Evolutionary conservation across 257 asterid species (phyloP).

Genomic region (Verbascum thapsus): DNA sequence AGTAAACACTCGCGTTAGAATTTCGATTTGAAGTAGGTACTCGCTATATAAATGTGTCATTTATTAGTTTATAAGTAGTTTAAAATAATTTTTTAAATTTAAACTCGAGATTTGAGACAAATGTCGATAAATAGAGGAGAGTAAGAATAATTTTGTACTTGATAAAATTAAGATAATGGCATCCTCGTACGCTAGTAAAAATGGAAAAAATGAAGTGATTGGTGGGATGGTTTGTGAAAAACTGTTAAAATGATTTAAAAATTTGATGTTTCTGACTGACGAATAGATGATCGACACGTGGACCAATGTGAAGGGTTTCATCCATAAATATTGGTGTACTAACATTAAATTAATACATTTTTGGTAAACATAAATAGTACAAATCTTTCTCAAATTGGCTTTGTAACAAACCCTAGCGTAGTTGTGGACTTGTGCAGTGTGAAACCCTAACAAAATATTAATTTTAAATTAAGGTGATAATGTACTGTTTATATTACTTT

Average conservation of each 20-base stretch:
- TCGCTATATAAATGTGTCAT: too few species aligned
- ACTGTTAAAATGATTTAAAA: constrained; percentile 19
- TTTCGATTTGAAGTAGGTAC: too few species aligned
- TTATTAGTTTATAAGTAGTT: too few species aligned
- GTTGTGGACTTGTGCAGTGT: constrained; percentile 17
- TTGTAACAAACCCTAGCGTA: constrained; percentile 26
- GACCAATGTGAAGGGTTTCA: not conserved
- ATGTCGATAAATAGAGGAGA: not conserved
- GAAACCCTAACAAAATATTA: constrained; percentile 7
- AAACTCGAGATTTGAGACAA: not conserved
- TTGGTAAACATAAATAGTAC: not conserved
- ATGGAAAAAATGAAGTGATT: too few species aligned
- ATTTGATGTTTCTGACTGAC: constrained; percentile 34
- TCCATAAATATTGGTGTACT: constrained; percentile 20
- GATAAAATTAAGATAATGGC: constrained; percentile 12
- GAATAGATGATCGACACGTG: constrained; percentile 39
- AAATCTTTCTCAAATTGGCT: constrained; percentile 10
- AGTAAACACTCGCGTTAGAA: not conserved
- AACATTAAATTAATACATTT: not conserved
- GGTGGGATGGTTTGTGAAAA: constrained; percentile 34
- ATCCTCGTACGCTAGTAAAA: constrained; percentile 36
- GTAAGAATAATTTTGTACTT: not conserved
- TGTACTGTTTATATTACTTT: not conserved
- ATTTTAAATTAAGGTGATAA: constrained; percentile 26
- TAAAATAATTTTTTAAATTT: not conserved